Base-by-base conservation (phyloP, 1,284 basidiomycete genomes). In the Ceratobasidium sp. region DNA sequence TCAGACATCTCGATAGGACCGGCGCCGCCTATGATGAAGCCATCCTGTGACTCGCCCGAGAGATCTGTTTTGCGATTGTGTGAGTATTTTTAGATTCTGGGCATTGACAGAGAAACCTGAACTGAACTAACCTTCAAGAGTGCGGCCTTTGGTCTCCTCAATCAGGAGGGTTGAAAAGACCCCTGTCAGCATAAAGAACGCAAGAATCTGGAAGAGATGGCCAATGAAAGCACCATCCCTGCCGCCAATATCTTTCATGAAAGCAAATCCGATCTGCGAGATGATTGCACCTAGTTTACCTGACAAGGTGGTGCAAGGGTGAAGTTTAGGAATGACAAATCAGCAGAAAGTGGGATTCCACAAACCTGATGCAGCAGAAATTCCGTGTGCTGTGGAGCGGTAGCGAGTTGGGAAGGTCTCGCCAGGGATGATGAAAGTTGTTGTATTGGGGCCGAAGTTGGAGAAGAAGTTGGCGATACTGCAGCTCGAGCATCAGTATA, bases 341-440 rank as follows among this genome's bases (percentile, higher is more conserved):
- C 35, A 38, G 35, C 35, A 38, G 7, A 23, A 54, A 28, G 28
- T 30, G 28, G 52, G 14, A 26, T 5, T 38, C 11, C 4, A 54
- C 52, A 28, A 23, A 54, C 52, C 59, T 30, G 87, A 88, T 3
- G 91, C 93, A 21, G 93, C 94, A 21, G 90, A 91, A 79, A 96
- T 94, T 81, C 93, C 93, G 81, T 95, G 92, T 1, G 88, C 90
- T 5, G 92, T 94, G 0, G 91, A 91, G 62, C 93, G 87, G 82
- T 94, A 94, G 55, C 93, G 89, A 1, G 94, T 95, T 1, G 94
- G 93, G 89, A 95, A 96, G 32, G 85, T 87, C 81, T 96, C 93
- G 72, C 91, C 92, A 8, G 94, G 94, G 43, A 95, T 85, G 73
- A 77, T 79, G 78, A 87, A 95, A 2, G 93, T 95, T 0, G 92